phyloP scores from a whole-genome alignment of 495 filamentous ascomycete genomes.

The Annulohypoxylon stygium region DNA sequence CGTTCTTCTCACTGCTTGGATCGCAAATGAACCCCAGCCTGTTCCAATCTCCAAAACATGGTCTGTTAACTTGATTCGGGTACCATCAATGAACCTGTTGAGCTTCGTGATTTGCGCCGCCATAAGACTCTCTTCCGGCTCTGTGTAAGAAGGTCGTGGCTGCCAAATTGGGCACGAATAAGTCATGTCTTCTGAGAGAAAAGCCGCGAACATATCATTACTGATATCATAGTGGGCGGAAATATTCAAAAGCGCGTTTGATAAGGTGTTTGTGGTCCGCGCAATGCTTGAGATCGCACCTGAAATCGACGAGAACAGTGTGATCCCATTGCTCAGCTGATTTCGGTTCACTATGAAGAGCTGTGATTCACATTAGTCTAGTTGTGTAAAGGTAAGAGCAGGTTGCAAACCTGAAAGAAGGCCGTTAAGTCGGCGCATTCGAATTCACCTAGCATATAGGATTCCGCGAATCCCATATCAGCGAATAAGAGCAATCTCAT shows the following conservation, averaged over 20 bases:
- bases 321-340: constrained; percentile 68
- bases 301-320: constrained; percentile 68
- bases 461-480: constrained; percentile 81
- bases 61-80: constrained; percentile 70
- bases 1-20: constrained; percentile 69
- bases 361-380: constrained; percentile 46
- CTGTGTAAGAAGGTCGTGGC: constrained; percentile 45
- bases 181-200: constrained; percentile 80
- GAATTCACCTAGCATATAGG: constrained; percentile 77
- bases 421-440: constrained; percentile 70
- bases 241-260: constrained; percentile 74
- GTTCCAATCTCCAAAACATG: constrained; percentile 78
- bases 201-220: constrained; percentile 79
- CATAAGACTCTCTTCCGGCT: constrained; percentile 66
- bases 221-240: constrained; percentile 81
- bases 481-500: constrained; percentile 72
- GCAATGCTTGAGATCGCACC: constrained; percentile 64
- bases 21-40: constrained; percentile 77
- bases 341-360: constrained; percentile 74
- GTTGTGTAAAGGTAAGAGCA: constrained; percentile 16
- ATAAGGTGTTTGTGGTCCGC: constrained; percentile 72
- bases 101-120: constrained; percentile 76
- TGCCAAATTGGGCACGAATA: constrained; percentile 80
- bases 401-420: constrained; percentile 70
- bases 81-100: constrained; percentile 69